Percentiles rank a stretch among this genome's conserved stretches.
Evolutionary conservation across 2,329 filamentous ascomycete species (phyloP).

Genomic region (Ceratocystis colombiana): DNA sequence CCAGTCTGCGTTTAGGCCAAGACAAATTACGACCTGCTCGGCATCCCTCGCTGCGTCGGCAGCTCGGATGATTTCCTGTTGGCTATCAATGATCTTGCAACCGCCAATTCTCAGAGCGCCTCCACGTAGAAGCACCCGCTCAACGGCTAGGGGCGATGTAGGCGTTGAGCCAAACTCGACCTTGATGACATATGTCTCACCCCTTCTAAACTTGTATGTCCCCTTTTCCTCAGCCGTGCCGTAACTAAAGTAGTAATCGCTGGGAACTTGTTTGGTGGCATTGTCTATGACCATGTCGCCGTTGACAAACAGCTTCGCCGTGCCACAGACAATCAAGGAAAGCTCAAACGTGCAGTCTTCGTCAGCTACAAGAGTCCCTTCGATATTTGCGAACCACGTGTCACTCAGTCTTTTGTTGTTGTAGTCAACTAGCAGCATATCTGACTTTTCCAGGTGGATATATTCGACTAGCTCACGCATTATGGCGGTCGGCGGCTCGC

Average conservation of each 20-base stretch:
- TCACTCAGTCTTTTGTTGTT: constrained; percentile 44
- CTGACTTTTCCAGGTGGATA: constrained; percentile 40
- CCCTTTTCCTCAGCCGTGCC: constrained; percentile 56
- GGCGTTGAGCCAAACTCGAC: constrained; percentile 52
- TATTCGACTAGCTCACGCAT: constrained; percentile 44
- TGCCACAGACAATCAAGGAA: constrained; percentile 55
- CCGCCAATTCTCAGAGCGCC: constrained; percentile 55
- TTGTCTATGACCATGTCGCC: constrained; percentile 55
- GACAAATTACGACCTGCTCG: constrained; percentile 69
- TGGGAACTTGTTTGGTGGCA: constrained; percentile 50
- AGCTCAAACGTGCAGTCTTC: constrained; percentile 54
- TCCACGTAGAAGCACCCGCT: constrained; percentile 44
- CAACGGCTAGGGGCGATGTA: constrained; percentile 44
- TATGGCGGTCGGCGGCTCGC: constrained; percentile 43
- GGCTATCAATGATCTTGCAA: constrained; percentile 46
- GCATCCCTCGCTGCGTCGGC: constrained; percentile 57
- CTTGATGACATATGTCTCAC: constrained; percentile 47
- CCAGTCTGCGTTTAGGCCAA: constrained; percentile 71
- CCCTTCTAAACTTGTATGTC: constrained; percentile 46
- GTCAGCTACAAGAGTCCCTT: constrained; percentile 50
- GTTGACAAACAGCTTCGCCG: constrained; percentile 55
- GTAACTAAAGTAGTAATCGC: constrained; percentile 55
- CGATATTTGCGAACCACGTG: constrained; percentile 51
- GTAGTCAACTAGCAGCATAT: constrained; percentile 43
- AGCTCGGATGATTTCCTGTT: constrained; percentile 54